These are phyloP conservation scores for Fusarium sterilihyphosum DNA, from an alignment of 2,329 filamentous ascomycete species.

Conservation along the genomic window DNA sequence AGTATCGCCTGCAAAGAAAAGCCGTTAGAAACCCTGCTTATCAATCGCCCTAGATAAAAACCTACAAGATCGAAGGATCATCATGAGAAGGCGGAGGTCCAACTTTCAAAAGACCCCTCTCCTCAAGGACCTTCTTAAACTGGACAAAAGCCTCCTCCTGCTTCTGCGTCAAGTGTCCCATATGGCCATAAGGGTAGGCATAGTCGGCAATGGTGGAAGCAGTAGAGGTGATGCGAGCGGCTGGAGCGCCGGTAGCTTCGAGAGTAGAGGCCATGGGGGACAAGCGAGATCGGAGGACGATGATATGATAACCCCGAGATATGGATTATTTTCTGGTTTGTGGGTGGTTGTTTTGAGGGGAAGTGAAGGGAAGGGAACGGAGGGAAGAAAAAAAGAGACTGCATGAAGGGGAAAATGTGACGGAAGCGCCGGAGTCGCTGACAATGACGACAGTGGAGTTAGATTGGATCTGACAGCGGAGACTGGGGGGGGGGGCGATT, in stretches of 20 bases:
- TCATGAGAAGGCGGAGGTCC: slow-evolving; percentile 72
- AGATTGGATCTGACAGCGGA: slow-evolving; percentile 25
- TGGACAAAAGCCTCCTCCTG: slow-evolving; percentile 74
- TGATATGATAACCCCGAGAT: not conserved
- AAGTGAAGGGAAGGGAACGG: not conserved
- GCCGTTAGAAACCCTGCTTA: slow-evolving; percentile 26
- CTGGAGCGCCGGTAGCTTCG: slow-evolving; percentile 38
- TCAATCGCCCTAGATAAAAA: slow-evolving; percentile 16
- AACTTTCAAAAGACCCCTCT: slow-evolving; percentile 71
- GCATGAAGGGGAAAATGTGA: slow-evolving; percentile 21
- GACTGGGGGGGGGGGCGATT: slow-evolving; percentile 4
- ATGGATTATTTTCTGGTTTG: not conserved
- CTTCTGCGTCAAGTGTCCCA: slow-evolving; percentile 76
- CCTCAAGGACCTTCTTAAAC: slow-evolving; percentile 76
- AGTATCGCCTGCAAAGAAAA: slow-evolving; percentile 72
- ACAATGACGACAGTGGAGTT: slow-evolving; percentile 26
- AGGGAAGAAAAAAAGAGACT: slow-evolving; percentile 10
- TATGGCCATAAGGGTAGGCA: slow-evolving; percentile 79
- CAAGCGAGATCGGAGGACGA: slow-evolving; percentile 8
- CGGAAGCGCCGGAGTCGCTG: slow-evolving; percentile 40
- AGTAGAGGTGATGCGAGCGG: slow-evolving; percentile 44
- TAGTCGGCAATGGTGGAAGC: slow-evolving; percentile 49
- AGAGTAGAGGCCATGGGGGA: slow-evolving; percentile 42
- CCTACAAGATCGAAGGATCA: slow-evolving; percentile 77
- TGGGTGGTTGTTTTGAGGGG: slow-evolving; percentile 6